Percentiles rank a stretch among this genome's conserved stretches.
Conservation (phyloP, 768 basidiomycete genomes). For the Podaxis carcinomalis region DNA sequence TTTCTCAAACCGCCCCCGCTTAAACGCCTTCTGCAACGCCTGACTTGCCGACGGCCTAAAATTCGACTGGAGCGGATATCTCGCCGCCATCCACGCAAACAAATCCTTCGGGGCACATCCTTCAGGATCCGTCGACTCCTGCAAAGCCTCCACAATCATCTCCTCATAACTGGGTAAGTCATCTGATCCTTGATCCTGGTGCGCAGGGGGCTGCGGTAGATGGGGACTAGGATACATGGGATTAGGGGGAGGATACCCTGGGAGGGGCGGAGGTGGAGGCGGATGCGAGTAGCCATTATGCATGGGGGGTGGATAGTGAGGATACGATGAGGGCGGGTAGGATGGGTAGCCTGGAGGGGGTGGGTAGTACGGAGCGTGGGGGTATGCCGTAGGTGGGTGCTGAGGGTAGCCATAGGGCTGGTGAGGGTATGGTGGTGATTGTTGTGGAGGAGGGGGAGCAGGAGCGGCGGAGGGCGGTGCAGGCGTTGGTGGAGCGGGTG, state of each 20-base stretch:
- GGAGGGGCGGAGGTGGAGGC: constrained; percentile 29
- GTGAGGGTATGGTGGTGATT: constrained; percentile 37
- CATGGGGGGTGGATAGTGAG: constrained; percentile 37
- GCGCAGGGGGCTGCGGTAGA: constrained; percentile 23
- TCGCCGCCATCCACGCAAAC: constrained; percentile 79
- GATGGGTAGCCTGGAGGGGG: constrained; percentile 42
- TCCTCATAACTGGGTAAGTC: constrained; percentile 87
- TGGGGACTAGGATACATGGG: constrained; percentile 19
- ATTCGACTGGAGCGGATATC: constrained; percentile 83
- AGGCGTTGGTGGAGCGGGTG: constrained; percentile 15
- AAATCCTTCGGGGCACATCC: constrained; percentile 81
- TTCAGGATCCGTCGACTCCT: constrained; percentile 62
- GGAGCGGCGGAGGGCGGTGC: constrained; percentile 14
- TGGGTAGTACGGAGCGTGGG: constrained; percentile 64
- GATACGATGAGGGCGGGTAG: constrained; percentile 23
- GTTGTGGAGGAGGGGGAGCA: constrained; percentile 13
- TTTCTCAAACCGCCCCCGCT: constrained; percentile 78
- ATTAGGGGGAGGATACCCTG: constrained; percentile 30
- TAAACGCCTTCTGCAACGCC: constrained; percentile 82
- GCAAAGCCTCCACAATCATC: constrained; percentile 82
- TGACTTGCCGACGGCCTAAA: constrained; percentile 88
- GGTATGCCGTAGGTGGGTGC: constrained; percentile 51
- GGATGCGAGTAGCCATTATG: constrained; percentile 37
- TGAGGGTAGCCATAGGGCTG: constrained; percentile 49
- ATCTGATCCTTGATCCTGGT: constrained; percentile 28